These are phyloP conservation scores for Ehretia macrophylla DNA, from an alignment of 257 asterid genomes.

Conservation along the genomic window DNA sequence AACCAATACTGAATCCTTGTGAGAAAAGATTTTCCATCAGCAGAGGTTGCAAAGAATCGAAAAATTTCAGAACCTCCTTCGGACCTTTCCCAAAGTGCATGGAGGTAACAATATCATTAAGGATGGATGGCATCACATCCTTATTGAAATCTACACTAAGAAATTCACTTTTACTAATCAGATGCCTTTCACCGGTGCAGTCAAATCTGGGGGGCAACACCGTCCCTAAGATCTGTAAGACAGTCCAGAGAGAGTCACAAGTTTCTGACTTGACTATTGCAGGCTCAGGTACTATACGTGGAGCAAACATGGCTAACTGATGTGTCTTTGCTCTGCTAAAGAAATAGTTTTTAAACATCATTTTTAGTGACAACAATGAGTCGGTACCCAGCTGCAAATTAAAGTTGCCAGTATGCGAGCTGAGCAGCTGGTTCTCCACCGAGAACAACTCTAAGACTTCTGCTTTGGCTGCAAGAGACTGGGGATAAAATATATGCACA, in stretches of 20 bases:
- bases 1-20: conserved; percentile 74
- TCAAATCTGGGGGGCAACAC: conserved; percentile 66
- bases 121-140: conserved; percentile 56
- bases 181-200: conserved; percentile 67
- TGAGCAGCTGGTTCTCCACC: conserved; percentile 88
- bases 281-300: conserved; percentile 45
- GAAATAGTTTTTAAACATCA: conserved; percentile 48
- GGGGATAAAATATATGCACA: conserved; percentile 88
- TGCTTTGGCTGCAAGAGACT: conserved; percentile 91
- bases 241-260: conserved; percentile 80
- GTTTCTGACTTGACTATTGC: conserved; percentile 46
- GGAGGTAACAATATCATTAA: conserved; percentile 68
- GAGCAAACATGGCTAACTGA: conserved; percentile 81
- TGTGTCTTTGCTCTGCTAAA: conserved; percentile 52
- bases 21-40: conserved; percentile 73
- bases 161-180: conserved; percentile 49
- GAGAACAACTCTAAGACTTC: conserved; percentile 92
- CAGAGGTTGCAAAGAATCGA: conserved; percentile 70
- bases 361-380: conserved; percentile 67
- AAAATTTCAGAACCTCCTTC: conserved; percentile 64
- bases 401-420: conserved; percentile 97
- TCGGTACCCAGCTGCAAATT: conserved; percentile 83
- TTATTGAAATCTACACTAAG: conserved; percentile 44
- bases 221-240: conserved; percentile 63
- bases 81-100: conserved; percentile 86